These are phyloP conservation scores for Diaporthe nobilis DNA, from an alignment of 2,329 filamentous ascomycete species.

Conservation along the genomic window DNA sequence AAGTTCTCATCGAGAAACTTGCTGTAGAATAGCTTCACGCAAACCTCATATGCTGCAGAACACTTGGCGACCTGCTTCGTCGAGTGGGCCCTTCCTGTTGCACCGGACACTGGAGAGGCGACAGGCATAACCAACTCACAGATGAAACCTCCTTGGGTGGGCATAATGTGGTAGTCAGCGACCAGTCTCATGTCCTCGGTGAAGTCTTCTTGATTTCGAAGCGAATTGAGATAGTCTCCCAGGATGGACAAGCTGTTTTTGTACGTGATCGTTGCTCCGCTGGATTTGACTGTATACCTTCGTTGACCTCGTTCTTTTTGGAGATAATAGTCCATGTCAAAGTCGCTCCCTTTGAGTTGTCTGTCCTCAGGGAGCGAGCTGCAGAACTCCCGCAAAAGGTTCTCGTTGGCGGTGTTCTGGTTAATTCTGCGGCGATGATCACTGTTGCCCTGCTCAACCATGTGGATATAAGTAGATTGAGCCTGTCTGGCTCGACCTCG, in stretches of 20 bases:
- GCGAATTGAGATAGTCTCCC: conserved; percentile 78
- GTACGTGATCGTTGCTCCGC: conserved; percentile 85
- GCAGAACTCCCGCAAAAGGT: conserved; percentile 82
- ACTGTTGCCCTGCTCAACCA: conserved; percentile 81
- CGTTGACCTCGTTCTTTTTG: conserved; percentile 64
- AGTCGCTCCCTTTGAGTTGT: conserved; percentile 72
- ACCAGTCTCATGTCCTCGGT: conserved; percentile 45
- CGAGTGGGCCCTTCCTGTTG: conserved; percentile 72
- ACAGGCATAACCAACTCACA: conserved; percentile 87
- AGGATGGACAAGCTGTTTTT: conserved; percentile 80
- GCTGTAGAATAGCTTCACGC: conserved; percentile 75
- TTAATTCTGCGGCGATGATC: conserved; percentile 69
- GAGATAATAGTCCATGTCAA: conserved; percentile 69
- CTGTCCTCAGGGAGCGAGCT: conserved; percentile 80
- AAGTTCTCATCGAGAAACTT: conserved; percentile 81
- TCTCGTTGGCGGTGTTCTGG: conserved; percentile 73
- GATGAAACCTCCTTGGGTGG: conserved; percentile 71
- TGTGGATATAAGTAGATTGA: conserved; percentile 85
- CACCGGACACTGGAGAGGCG: conserved; percentile 77
- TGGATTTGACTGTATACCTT: conserved; percentile 72
- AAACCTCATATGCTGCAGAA: conserved; percentile 89
- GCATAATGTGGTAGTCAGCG: conserved; percentile 74
- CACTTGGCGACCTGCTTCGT: conserved; percentile 87
- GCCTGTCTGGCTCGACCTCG: conserved; percentile 85
- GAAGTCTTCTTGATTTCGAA: conserved; percentile 64